phyloP scores from a whole-genome alignment of 164 flowering plant genomes.

The Aristolochia californica region DNA sequence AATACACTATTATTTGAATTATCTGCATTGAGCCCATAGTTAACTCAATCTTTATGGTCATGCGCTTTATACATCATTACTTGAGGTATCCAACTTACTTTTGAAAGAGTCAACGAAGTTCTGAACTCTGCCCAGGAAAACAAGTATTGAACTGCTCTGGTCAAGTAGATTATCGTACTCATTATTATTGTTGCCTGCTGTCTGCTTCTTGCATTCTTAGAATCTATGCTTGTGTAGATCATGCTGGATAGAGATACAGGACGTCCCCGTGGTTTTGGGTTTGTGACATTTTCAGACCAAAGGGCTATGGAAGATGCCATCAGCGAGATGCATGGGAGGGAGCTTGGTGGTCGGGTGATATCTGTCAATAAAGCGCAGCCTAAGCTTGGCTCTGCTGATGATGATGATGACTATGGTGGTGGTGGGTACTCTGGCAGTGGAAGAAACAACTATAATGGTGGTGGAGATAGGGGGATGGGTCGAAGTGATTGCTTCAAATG shows the following conservation, averaged over 20 bases:
- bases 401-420: slow-evolving; percentile 44
- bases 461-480: slow-evolving; percentile 51
- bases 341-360: slow-evolving; percentile 64
- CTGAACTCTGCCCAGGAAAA: no score
- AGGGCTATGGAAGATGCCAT: slow-evolving; percentile 92
- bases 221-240: slow-evolving; percentile 36
- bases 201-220: slow-evolving; percentile 1
- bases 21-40: no score
- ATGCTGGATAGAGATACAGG: slow-evolving; percentile 93
- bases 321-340: slow-evolving; percentile 86
- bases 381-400: slow-evolving; percentile 58
- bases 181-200: neutral
- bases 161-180: neutral
- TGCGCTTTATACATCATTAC: neutral
- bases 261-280: slow-evolving; percentile 96
- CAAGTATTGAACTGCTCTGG: neutral
- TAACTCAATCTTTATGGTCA: no score
- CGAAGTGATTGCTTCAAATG: slow-evolving; percentile 88
- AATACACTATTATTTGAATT: no score
- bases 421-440: slow-evolving; percentile 62
- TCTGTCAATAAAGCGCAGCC: slow-evolving; percentile 95
- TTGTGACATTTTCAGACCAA: slow-evolving; percentile 89
- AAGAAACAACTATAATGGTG: slow-evolving; percentile 41
- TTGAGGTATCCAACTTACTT: no score
- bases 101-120: no score